A percentile compares a stretch with the other conserved stretches of the same genome.
phyloP scores from a whole-genome alignment of 345 rosid genomes.

The Populus simonii region DNA sequence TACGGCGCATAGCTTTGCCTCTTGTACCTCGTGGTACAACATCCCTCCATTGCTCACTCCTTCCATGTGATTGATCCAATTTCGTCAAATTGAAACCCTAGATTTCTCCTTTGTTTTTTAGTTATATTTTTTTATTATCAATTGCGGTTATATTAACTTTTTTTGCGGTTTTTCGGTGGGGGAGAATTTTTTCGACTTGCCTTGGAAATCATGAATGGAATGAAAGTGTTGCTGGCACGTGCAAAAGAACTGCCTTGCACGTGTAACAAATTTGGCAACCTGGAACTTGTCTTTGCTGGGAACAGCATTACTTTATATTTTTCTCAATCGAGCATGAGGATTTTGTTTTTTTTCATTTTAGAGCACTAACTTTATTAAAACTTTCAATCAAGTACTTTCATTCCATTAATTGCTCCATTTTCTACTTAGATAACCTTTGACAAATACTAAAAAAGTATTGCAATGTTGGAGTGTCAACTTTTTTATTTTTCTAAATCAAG shows the following conservation, averaged over 20 bases:
- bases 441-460: too few relatives aligned
- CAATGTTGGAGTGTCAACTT: too few relatives aligned
- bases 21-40: constrained; percentile 98
- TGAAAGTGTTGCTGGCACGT: background rate
- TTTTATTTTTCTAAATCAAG: too few relatives aligned
- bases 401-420: too few relatives aligned
- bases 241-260: background rate
- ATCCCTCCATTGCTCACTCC: constrained; percentile 87
- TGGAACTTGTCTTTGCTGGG: background rate
- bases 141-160: background rate
- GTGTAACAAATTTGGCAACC: background rate
- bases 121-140: background rate
- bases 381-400: too few relatives aligned
- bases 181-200: background rate
- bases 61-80: constrained; percentile 45
- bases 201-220: background rate
- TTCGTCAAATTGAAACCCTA: constrained; percentile 7
- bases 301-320: too few relatives aligned
- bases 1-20: constrained; percentile 93
- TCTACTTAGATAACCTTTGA: too few relatives aligned
- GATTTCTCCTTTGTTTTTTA: background rate
- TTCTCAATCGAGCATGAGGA: too few relatives aligned
- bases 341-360: too few relatives aligned
- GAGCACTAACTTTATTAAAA: too few relatives aligned
- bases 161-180: background rate